These are phyloP conservation scores for Malassezia caprae DNA, from an alignment of 1,284 basidiomycete genomes.

Conservation along the genomic window DNA sequence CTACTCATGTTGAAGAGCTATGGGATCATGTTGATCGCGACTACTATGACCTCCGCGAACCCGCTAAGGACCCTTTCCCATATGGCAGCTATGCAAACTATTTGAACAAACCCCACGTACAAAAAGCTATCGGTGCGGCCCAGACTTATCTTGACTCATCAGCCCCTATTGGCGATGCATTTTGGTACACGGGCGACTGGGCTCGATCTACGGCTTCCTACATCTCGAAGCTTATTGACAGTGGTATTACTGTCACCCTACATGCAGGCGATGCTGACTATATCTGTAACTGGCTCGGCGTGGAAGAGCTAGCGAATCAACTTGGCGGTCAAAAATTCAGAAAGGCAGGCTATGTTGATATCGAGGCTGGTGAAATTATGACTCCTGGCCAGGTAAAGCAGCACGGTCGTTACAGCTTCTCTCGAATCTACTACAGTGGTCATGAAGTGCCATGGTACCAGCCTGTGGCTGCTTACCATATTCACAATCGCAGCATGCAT, in stretches of 20 bases:
- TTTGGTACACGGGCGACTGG: constrained; percentile 25
- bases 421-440: constrained; percentile 28
- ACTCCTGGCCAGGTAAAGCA: constrained; percentile 25
- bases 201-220: constrained; percentile 17
- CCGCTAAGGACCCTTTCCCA: constrained; percentile 29
- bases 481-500: constrained; percentile 25
- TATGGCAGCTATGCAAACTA: constrained; percentile 28
- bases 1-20: constrained; percentile 22
- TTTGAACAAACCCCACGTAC: constrained; percentile 24
- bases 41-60: constrained; percentile 30
- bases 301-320: constrained; percentile 21
- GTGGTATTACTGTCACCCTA: constrained; percentile 25
- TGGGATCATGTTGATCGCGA: constrained; percentile 23
- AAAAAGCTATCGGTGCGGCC: constrained; percentile 26
- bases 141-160: constrained; percentile 28
- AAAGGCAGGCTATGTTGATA: constrained; percentile 22
- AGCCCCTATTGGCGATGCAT: constrained; percentile 18
- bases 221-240: constrained; percentile 22
- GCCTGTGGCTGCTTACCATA: constrained; percentile 21
- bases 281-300: constrained; percentile 32
- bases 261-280: constrained; percentile 32
- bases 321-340: constrained; percentile 20
- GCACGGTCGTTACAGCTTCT: constrained; percentile 25
- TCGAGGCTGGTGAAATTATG: constrained; percentile 18
- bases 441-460: constrained; percentile 36